A percentile compares a stretch with the other conserved stretches of the same genome.
phyloP scores from a whole-genome alignment of 305 asterid genomes.

The Fraxinus platypoda region DNA sequence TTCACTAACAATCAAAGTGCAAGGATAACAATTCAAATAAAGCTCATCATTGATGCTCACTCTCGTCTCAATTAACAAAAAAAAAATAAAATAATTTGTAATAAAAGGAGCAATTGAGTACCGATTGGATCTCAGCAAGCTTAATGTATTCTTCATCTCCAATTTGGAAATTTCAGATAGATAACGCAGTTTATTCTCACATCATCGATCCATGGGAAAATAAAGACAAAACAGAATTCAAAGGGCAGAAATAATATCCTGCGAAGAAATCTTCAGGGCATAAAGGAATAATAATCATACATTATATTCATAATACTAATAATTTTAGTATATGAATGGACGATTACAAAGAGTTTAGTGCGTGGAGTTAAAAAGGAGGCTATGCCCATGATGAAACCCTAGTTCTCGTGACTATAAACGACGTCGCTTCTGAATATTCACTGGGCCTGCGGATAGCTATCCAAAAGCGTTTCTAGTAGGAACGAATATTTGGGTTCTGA shows the following conservation, averaged over 20 bases:
- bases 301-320: background rate
- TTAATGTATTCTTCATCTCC: conserved; percentile 21
- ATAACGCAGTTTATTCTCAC: conserved; percentile 27
- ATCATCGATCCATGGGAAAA: conserved; percentile 16
- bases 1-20: conserved; percentile 13
- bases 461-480: background rate
- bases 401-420: background rate
- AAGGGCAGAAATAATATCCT: background rate
- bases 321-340: background rate
- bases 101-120: background rate
- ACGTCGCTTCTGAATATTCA: background rate
- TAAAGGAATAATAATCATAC: background rate
- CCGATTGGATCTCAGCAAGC: conserved; percentile 18
- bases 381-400: background rate
- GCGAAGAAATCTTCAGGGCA: background rate
- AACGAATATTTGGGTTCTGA: background rate
- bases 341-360: background rate
- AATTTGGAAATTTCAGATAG: conserved; percentile 23
- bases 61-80: background rate
- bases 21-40: conserved; percentile 9
- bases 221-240: background rate
- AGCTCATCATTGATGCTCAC: conserved; percentile 1
- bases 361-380: background rate
- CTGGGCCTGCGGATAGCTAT: background rate
- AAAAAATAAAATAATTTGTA: background rate